Base-by-base conservation (phyloP, 2,329 filamentous ascomycete species). In the Pseudocercospora fijiensis region DNA sequence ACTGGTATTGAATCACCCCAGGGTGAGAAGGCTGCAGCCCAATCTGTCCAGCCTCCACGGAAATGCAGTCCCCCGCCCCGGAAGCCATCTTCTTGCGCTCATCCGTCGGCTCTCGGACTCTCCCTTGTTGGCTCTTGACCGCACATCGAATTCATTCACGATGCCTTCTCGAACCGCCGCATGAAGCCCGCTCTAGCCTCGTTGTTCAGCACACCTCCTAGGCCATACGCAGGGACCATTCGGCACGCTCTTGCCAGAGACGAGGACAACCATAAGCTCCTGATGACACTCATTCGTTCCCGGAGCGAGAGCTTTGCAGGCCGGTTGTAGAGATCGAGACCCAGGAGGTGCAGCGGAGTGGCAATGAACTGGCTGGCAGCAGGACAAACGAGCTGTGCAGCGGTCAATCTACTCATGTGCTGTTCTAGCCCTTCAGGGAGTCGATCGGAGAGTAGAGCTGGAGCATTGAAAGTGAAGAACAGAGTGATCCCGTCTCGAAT, bases 311-410 rank as follows among this genome's bases (percentile, higher is more conserved):
- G 20, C 13, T 41, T 60, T 10, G 58, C 59, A 9, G 57, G 57
- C 10, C 69, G 62, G 26, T 69, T 63, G 33, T 70, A 69, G 43
- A 70, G 45, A 60, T 71, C 67, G 13, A 71, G 49, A 28, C 66
- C 69, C 16, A 69, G 51, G 5, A 71, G 51, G 60, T 71, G 69
- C 26, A 71, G 57, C 10, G 69, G 69, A 24, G 69, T 69, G 18
- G 58, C 62, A 18, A 65, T 53, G 52, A 68, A 66, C 53, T 71
- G 69, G 47, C 66, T 69, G 26, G 64, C 60, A 43, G 65, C 64
- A 4, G 69, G 69, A 20, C 60, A 55, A 10, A 47, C 49, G 26
- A 71, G 24, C 58, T 71, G 69, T 28, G 67, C 67, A 11, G 64
- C 57, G 10, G 65, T 61, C 30, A 65, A 37, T 13, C 67, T 43